Base-by-base conservation (phyloP, 192 early-diverging fungal genomes). In the Coemansia sp. region DNA sequence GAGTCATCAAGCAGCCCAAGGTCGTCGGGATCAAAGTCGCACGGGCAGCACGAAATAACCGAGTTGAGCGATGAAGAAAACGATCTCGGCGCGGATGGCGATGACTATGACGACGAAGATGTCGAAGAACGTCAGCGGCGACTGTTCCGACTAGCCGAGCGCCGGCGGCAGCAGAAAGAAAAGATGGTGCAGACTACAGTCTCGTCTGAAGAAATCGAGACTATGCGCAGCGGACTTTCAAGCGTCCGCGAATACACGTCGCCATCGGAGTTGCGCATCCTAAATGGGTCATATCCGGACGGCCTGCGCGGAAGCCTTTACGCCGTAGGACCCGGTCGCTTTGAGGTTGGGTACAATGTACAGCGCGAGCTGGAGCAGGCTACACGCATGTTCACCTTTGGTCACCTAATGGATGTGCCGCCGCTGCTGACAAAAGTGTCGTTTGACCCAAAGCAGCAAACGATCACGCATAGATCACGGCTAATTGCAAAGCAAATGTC, bases 321-420 rank as follows among this genome's bases (percentile, higher is more conserved):
- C 27, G 80, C 84, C 21, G 62, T 91, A 14, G 87, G 85, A 2
- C 87, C 87, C 9, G 89, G 86, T 18, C 80, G 70, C 8, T 82
- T 84, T 53, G 89, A 89, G 48, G 66, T 89, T 48, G 84, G 75
- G 40, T 89, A 87, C 38, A 82, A 77, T 15, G 80, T 83, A 30
- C 73, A 84, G 46, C 83, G 86, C 6, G 79, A 84, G 39, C 67
- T 80, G 10, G 83, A 89, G 74, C 85, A 81, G 54, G 86, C 80
- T 9, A 89, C 87, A n/a, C 79, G 79, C 9, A 80, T 71, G 18
- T 91, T 85, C 52, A 69, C 73, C 3, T 89, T 87, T 52, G 86
- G 83, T 12, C 85, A 89, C 59, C 83, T 85, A 74, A 84, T 91
- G 73, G 89, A 91, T 60, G 81, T 84, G 42, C 71, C 88, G 57